Base-by-base conservation (phyloP, 345 rosid species). In the Arabidopsis suecica region DNA sequence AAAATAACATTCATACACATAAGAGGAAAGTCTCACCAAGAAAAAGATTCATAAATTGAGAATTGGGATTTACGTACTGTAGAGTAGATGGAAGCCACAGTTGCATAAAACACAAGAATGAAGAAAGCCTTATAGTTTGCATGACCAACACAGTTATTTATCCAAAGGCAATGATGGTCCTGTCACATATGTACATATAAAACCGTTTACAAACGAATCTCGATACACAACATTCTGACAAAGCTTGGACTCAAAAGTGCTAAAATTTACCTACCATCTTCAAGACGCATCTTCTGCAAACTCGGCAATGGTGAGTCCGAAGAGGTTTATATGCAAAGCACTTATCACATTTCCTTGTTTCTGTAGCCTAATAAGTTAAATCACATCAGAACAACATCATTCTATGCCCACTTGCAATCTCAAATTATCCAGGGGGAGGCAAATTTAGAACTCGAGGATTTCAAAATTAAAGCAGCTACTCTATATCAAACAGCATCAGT, bases 161-260 rank as follows among this genome's bases (percentile, higher is more conserved):
- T 88, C 98, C 98, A 94, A 69, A 81, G 63, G 79, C 97, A 94
- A 72, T 94, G 98, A 65, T 94, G 98, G 69, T 94, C 98, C 98
- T 94, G 83, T 34, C 23, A 47, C 30, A 61, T 54, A 40, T 7
- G 32, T 30, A 58, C 48, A 57, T 20, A 12, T 13, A 28, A 40
- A 33, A 7, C 7, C n/a, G 1, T 6, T 44, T 32, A 40, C 34
- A 51, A 65, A 77, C 49, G 70, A 77, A 79, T 47, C 64, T 50
- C 20, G 7, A 51, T 54, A 48, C 61, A 59, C 64, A 80, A 65
- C 11, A 16, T 45, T 61, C 38, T 54, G 34, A 65, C 65, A 45
- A 32, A n/a, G 5, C 28, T 23, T 36, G 7, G 23, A 56, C 33
- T 34, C 41, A 25, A 70, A 72, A 69, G 41, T 62, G 49, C 41